phyloP scores from a whole-genome alignment of 768 basidiomycete species.

The Macrolepiota dolichaula region DNA sequence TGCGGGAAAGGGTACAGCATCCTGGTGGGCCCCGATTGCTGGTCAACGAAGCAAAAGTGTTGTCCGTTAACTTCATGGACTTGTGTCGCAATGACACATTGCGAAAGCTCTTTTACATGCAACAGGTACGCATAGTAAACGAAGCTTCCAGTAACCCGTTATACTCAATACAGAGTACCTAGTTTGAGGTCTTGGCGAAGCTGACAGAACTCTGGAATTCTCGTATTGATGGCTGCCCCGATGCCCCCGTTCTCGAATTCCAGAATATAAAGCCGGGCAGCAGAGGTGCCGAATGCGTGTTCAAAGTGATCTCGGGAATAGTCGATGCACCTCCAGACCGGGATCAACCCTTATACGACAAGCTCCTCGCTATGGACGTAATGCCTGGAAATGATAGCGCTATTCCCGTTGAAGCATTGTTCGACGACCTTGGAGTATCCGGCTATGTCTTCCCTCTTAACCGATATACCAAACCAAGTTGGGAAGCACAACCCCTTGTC shows the following conservation, averaged over 20 bases:
- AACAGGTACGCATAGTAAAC: constrained; percentile 33
- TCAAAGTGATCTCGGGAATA: constrained; percentile 38
- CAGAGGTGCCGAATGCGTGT: constrained; percentile 31
- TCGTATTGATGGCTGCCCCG: constrained; percentile 47
- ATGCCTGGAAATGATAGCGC: constrained; percentile 20
- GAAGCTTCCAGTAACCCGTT: background rate
- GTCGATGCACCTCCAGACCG: constrained; percentile 40
- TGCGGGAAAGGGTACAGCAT: constrained; percentile 26
- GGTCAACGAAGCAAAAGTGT: constrained; percentile 38
- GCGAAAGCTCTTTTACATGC: constrained; percentile 52
- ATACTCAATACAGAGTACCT: background rate
- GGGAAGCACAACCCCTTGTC: constrained; percentile 34
- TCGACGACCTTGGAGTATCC: constrained; percentile 46
- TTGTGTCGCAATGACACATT: constrained; percentile 39
- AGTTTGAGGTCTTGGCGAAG: constrained; percentile 49
- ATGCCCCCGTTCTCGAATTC: constrained; percentile 44
- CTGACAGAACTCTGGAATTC: constrained; percentile 44
- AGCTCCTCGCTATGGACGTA: constrained; percentile 37
- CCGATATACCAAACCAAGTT: constrained; percentile 30
- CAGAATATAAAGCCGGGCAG: constrained; percentile 20
- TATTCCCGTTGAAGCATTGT: constrained; percentile 44
- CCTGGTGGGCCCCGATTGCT: constrained; percentile 27
- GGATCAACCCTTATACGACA: constrained; percentile 40
- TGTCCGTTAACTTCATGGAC: constrained; percentile 43
- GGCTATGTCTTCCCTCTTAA: constrained; percentile 43